Evolutionary conservation across 768 basidiomycete genomes (phyloP).

Genomic region (Tephrocybe sp.): DNA sequence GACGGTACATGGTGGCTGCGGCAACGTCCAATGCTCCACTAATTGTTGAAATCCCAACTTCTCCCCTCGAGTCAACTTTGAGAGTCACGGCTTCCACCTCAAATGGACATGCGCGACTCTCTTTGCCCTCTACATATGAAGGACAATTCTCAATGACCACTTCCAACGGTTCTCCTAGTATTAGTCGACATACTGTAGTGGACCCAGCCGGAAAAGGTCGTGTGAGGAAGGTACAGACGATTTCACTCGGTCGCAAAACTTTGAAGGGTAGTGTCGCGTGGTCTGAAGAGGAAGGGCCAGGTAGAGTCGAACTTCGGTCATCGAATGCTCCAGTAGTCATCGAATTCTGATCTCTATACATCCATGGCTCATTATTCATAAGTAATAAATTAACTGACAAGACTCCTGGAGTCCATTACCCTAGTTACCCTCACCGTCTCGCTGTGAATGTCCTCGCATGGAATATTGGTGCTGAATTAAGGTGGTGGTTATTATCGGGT

Average conservation of each 20-base stretch:
- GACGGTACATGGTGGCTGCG: constrained; percentile 31
- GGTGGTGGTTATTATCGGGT: too few species aligned
- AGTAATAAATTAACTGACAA: too few species aligned
- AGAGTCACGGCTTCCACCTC: constrained; percentile 27
- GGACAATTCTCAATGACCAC: constrained; percentile 29
- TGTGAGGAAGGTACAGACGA: constrained; percentile 14
- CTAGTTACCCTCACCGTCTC: too few species aligned
- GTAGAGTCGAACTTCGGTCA: constrained; percentile 14
- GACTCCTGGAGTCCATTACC: too few species aligned
- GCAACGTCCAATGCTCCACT: constrained; percentile 34
- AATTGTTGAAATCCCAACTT: constrained; percentile 25
- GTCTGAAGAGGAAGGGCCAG: constrained; percentile 15
- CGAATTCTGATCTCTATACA: constrained; percentile 11
- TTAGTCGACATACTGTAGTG: constrained; percentile 6
- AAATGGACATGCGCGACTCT: constrained; percentile 33
- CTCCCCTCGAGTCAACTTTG: constrained; percentile 37
- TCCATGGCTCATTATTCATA: too few species aligned
- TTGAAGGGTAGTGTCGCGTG: constrained; percentile 19
- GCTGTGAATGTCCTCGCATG: too few species aligned
- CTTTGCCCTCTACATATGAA: constrained; percentile 36
- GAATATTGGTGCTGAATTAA: too few species aligned
- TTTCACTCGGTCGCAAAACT: not conserved
- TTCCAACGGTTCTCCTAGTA: constrained; percentile 11
- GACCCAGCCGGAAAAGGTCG: constrained; percentile 27
- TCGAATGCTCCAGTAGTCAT: constrained; percentile 18